Evolutionary conservation across 768 basidiomycete species (phyloP), one percentile per base, ranked within the genome.

Genomic region (Lactarius quietus): DNA sequence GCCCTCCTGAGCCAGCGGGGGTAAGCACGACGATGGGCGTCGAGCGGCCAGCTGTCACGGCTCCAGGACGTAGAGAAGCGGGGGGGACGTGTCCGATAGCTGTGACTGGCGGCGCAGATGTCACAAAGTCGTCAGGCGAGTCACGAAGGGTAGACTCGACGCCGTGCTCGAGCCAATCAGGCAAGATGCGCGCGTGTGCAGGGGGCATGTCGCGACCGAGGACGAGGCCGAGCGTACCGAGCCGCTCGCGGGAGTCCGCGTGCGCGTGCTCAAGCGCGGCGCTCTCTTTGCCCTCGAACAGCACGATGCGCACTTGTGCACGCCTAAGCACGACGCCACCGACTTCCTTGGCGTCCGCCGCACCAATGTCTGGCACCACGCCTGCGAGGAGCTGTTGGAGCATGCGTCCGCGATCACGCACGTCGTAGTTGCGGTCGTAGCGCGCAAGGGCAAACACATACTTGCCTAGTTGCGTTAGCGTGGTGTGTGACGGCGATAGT

Each of bases 91-190:
- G 69, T n/a, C 79, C 80, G 52, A 83, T 76, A 2, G 82, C 80
- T 38, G 77, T 74, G 5, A 76, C 72, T 20, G 71, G 76, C 76
- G 23, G 74, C 72, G 9, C 2, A 3, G 51, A 35, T 1, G 69
- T 71, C n/a, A 72, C 71, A 1, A 69, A 69, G 62, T 89, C 88
- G 12, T 88, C 86, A 54, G 82, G 83, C 23, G 78, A 79, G 66
- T 93, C 89, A 64, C 95, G 83, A 62, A 98, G 76, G 0, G 83
- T 80, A 1, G 90, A 77, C 69, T 94, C 92, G 5, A 92, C 92
- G 0, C 93, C 94, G 61, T 84, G 81, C 74, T 95, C 93, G 6
- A 90, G 80, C 95, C 95, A 97, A 70, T 93, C 92, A 0, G 93
- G 92, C 0, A 96, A 75, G 62, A 65, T 79, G 36, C 74, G 78